A percentile compares a stretch with the other conserved stretches of the same genome.
These are phyloP conservation scores for Melanomma pulvis-pyrius DNA, from an alignment of 495 filamentous ascomycete species.

Conservation along the genomic window DNA sequence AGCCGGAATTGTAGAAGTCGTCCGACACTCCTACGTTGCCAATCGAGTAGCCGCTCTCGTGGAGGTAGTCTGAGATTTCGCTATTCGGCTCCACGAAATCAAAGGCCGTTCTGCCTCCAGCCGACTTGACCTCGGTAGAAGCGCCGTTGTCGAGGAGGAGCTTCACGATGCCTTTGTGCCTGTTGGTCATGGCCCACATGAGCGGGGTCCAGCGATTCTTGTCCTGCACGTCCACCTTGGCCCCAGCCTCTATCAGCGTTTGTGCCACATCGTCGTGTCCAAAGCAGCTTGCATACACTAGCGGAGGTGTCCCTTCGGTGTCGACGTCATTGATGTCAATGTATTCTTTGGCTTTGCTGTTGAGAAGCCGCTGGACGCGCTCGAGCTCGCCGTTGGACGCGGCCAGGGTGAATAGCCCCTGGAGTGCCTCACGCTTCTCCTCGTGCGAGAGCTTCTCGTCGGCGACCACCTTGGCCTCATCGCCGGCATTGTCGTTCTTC, in stretches of 20 bases:
- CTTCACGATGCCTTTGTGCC: conserved; percentile 94
- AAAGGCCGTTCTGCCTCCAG: conserved; percentile 90
- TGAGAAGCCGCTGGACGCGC: conserved; percentile 73
- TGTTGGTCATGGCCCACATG: conserved; percentile 99
- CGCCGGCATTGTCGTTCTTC: conserved; percentile 69
- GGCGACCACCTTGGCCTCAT: conserved; percentile 76
- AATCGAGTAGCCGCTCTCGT: conserved; percentile 89
- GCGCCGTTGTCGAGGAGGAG: conserved; percentile 88
- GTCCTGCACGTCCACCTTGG: conserved; percentile 92
- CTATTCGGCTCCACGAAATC: conserved; percentile 94
- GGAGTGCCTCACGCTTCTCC: conserved; percentile 79
- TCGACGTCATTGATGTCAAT: conserved; percentile 90
- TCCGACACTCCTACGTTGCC: conserved; percentile 83
- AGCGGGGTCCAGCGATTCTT: conserved; percentile 95
- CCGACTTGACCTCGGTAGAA: conserved; percentile 92
- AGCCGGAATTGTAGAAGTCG: conserved; percentile 93
- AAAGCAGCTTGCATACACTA: conserved; percentile 99
- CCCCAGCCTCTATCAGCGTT: conserved; percentile 80
- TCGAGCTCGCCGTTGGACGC: conserved; percentile 94
- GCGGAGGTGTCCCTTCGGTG: conserved; percentile 88
- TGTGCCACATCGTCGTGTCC: conserved; percentile 90
- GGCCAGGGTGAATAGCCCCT: conserved; percentile 90
- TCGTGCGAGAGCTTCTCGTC: conserved; percentile 72
- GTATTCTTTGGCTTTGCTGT: conserved; percentile 72
- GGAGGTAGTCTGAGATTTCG: conserved; percentile 92